Base-by-base conservation (phyloP, 306 rosid genomes). In the Prunus mongolica region DNA sequence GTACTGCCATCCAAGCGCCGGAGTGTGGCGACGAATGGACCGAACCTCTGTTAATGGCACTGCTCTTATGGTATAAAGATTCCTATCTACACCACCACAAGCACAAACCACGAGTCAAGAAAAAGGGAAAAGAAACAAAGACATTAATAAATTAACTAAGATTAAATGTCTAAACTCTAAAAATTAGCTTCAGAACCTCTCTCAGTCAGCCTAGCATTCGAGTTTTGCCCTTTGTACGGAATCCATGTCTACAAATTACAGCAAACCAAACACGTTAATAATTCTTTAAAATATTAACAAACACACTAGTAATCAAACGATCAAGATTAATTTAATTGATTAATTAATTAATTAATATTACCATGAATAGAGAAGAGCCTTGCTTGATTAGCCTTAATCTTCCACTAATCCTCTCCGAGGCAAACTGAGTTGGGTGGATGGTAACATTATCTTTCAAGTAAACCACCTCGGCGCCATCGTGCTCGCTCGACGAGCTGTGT, bases 1-100 rank as follows among this genome's bases (percentile, higher is more conserved):
- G 86, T 92, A 92, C 84, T 88, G 99, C 98, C 99, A 96, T 22
- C 96, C 98, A 74, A 96, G 85, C 15, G 99, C 86, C 2, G 99
- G 99, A 75, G 80, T 84, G 80, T 93, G 99, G 79, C 96, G 89
- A 25, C 96, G 91, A 56, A 96, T 90, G 62, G 98, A 96, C 88
- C 97, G 86, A 76, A 93, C 87, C 61, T 93, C 97, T 0, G 97
- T 86, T 79, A 96, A 82, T 38, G 97, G 89, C 67, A 89, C 94
- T 22, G 85, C 92, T 67, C 89, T 87, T 79, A 96, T 96, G 65
- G 98, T 91, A 78, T 96, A 96, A 58, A 96, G 97, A 79, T 66
- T 89, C 83, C 82, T 91, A 76, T 93, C 99, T 96, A 69, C 88
- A 73, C 60, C 68, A 58, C 12, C 69, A 61, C 47, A 84, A 67